Percentiles rank a stretch among this genome's conserved stretches.
Evolutionary conservation across 169 alveolate species (phyloP).

Genomic region (Perkinsus chesapeaki): DNA sequence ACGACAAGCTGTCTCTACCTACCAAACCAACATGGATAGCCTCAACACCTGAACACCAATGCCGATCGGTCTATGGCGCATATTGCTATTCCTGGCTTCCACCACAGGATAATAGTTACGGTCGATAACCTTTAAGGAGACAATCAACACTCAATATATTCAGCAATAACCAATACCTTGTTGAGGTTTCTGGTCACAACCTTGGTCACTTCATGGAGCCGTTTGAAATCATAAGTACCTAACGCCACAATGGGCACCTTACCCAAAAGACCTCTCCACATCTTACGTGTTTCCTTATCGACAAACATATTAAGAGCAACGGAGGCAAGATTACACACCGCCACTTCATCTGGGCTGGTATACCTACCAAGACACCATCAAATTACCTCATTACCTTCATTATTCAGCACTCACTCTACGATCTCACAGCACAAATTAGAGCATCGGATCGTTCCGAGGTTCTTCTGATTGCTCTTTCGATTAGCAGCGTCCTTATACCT

Average conservation of each 20-base stretch:
- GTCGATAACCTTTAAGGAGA: conserved; percentile 79
- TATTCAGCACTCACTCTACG: conserved; percentile 59
- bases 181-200: conserved; percentile 87
- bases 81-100: conserved; percentile 86
- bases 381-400: neutral
- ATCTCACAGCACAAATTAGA: conserved; percentile 94
- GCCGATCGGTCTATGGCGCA: conserved; percentile 97
- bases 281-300: conserved; percentile 34
- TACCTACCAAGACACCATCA: conserved; percentile 26
- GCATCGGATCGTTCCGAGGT: conserved; percentile 93
- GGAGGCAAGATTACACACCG: conserved; percentile 98
- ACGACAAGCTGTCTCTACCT: too few relatives aligned
- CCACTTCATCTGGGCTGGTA: conserved; percentile 94
- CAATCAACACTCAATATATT: neutral
- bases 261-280: neutral
- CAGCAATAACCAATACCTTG: conserved; percentile 26
- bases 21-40: neutral
- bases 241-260: neutral
- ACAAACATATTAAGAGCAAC: conserved; percentile 77
- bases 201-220: conserved; percentile 56
- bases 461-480: conserved; percentile 88
- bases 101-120: conserved; percentile 88
- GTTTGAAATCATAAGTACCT: neutral
- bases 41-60: conserved; percentile 76
- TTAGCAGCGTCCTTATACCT: conserved; percentile 84